Percentiles rank a stretch among this genome's conserved stretches.
These are phyloP conservation scores for Lecanicillium sp. DNA, from an alignment of 2,329 filamentous ascomycete species.

Conservation along the genomic window DNA sequence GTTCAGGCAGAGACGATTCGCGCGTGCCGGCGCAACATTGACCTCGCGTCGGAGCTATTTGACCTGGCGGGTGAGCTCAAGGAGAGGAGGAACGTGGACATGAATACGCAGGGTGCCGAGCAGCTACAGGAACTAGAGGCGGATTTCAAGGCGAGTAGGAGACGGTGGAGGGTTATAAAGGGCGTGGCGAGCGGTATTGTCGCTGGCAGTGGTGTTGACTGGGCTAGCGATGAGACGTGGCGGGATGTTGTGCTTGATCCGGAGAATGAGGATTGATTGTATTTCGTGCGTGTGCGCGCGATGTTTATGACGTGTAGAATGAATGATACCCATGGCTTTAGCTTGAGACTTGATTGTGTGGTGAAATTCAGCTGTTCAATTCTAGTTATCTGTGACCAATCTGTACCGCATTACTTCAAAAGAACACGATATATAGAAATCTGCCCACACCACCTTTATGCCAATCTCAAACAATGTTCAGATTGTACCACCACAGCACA, in stretches of 20 bases:
- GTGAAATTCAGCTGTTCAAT: too few species aligned
- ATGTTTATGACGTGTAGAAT: too few species aligned
- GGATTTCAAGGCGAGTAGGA: conserved; percentile 52
- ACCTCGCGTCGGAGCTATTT: conserved; percentile 54
- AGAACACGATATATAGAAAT: too few species aligned
- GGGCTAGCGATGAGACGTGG: conserved; percentile 62
- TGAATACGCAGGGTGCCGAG: conserved; percentile 41
- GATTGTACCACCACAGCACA: too few species aligned
- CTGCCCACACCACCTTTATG: too few species aligned
- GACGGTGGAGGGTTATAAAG: conserved; percentile 68
- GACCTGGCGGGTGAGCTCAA: conserved; percentile 50
- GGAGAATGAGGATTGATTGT: conserved; percentile 32
- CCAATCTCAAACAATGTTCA: too few species aligned
- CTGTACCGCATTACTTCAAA: too few species aligned
- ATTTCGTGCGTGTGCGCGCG: conserved; percentile 1
- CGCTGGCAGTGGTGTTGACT: conserved; percentile 75
- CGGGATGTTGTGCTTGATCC: conserved; percentile 64
- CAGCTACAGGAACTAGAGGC: conserved; percentile 51
- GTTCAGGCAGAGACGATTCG: conserved; percentile 51
- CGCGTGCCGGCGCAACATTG: conserved; percentile 51
- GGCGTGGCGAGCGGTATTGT: conserved; percentile 70
- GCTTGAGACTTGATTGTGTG: neutral
- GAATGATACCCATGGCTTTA: neutral
- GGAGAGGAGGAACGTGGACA: conserved; percentile 42
- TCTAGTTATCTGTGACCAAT: too few species aligned